These are phyloP conservation scores for Fusarium hainanense DNA, from an alignment of 2,329 filamentous ascomycete genomes.

Conservation along the genomic window DNA sequence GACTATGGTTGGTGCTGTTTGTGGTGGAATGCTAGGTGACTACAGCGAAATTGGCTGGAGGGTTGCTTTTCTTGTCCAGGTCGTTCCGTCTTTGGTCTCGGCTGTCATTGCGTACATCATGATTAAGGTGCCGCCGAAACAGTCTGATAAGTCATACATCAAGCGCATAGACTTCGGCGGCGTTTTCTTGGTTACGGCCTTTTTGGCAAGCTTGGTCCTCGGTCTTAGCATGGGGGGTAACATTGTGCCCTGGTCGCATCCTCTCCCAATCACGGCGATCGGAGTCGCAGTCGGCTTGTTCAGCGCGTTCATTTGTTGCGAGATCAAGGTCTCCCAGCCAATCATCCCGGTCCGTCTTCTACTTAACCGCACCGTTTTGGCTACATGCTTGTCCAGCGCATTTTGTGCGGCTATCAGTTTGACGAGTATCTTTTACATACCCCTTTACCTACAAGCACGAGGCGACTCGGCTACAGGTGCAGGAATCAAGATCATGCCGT, in stretches of 20 bases:
- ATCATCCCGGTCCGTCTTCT: slow-evolving; percentile 82
- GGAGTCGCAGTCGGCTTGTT: slow-evolving; percentile 70
- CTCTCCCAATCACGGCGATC: slow-evolving; percentile 72
- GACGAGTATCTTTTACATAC: slow-evolving; percentile 64
- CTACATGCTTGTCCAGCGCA: slow-evolving; percentile 78
- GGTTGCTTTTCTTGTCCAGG: not conserved
- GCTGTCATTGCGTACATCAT: not conserved
- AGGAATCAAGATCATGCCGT: slow-evolving; percentile 73
- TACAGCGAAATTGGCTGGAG: slow-evolving; percentile 5
- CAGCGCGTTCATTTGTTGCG: slow-evolving; percentile 72
- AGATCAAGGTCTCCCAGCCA: slow-evolving; percentile 71
- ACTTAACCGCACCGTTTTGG: slow-evolving; percentile 73
- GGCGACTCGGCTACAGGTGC: slow-evolving; percentile 73
- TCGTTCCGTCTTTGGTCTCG: not conserved
- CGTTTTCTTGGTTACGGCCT: slow-evolving; percentile 67
- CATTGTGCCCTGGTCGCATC: slow-evolving; percentile 81
- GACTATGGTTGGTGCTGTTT: slow-evolving; percentile 1
- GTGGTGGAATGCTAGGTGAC: slow-evolving; percentile 6
- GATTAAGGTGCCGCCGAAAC: slow-evolving; percentile 70
- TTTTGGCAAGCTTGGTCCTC: slow-evolving; percentile 74
- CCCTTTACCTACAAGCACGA: slow-evolving; percentile 79
- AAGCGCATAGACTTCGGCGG: slow-evolving; percentile 80
- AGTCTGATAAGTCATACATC: slow-evolving; percentile 71
- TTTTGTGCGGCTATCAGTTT: slow-evolving; percentile 78
- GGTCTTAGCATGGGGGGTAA: slow-evolving; percentile 78